phyloP scores from a whole-genome alignment of 1,284 basidiomycete genomes.

The Puccinia hordei region DNA sequence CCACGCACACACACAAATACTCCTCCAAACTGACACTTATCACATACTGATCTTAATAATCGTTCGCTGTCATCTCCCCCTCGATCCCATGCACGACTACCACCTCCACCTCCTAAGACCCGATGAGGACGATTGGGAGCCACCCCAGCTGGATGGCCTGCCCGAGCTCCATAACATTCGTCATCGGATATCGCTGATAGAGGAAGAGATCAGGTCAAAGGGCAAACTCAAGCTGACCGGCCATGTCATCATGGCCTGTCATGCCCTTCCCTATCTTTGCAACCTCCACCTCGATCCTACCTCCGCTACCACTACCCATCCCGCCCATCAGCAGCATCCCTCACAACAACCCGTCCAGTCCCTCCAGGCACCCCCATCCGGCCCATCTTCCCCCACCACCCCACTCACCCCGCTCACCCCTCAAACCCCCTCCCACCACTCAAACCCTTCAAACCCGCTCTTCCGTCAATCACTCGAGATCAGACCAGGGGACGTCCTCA shows the following conservation, averaged over 20 bases:
- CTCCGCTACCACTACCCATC: background rate
- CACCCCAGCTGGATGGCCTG: slow-evolving; percentile 47
- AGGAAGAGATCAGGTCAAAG: slow-evolving; percentile 49
- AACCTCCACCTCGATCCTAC: slow-evolving; percentile 25
- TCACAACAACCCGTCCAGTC: background rate
- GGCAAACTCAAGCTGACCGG: slow-evolving; percentile 46
- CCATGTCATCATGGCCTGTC: slow-evolving; percentile 51
- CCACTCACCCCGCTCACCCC: slow-evolving; percentile 11
- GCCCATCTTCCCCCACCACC: background rate
- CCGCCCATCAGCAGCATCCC: background rate
- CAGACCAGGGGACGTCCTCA: slow-evolving; percentile 35
- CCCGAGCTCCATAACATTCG: slow-evolving; percentile 43
- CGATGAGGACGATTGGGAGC: slow-evolving; percentile 51
- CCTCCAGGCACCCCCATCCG: too few species aligned
- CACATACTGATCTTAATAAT: background rate
- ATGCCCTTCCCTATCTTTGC: slow-evolving; percentile 47
- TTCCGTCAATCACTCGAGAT: slow-evolving; percentile 30
- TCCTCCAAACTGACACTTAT: background rate
- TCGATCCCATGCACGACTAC: slow-evolving; percentile 8
- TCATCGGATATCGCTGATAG: slow-evolving; percentile 22
- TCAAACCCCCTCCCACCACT: background rate
- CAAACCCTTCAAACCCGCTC: background rate
- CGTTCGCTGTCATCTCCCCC: too few species aligned
- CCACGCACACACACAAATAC: too few species aligned
- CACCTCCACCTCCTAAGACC: slow-evolving; percentile 4